These are phyloP conservation scores for Alternaria rosae DNA, from an alignment of 2,329 filamentous ascomycete genomes.

Conservation along the genomic window DNA sequence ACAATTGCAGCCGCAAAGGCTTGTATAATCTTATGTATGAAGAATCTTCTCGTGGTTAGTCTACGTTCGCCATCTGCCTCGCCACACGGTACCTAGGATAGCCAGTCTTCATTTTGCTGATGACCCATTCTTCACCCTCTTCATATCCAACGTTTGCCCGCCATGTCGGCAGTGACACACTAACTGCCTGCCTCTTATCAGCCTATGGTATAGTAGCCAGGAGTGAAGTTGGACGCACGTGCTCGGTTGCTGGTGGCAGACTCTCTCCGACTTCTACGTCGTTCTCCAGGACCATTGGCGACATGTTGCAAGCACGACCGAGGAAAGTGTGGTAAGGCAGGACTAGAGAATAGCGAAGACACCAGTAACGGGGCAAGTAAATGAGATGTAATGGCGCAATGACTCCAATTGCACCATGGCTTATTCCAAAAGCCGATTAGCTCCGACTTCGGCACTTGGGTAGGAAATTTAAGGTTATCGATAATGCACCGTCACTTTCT, in stretches of 20 bases:
- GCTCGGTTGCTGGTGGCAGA: constrained; percentile 49
- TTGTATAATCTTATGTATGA: constrained; percentile 84
- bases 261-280: constrained; percentile 50
- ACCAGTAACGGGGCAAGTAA: constrained; percentile 6
- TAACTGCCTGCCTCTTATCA: constrained; percentile 74
- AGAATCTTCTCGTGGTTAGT: constrained; percentile 69
- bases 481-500: constrained; percentile 32
- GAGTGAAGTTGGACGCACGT: constrained; percentile 44
- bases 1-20: constrained; percentile 75
- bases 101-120: constrained; percentile 83
- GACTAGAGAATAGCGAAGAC: constrained; percentile 6
- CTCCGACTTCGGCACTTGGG: constrained; percentile 45
- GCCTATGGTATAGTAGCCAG: constrained; percentile 5
- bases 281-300: constrained; percentile 40
- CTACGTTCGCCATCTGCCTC: background rate
- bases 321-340: background rate
- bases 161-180: constrained; percentile 96
- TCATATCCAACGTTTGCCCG: constrained; percentile 90
- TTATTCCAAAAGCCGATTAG: constrained; percentile 22
- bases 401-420: constrained; percentile 20
- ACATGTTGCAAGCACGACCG: constrained; percentile 22
- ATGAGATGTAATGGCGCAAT: constrained; percentile 15
- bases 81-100: constrained; percentile 74
- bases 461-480: constrained; percentile 43
- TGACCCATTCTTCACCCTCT: constrained; percentile 87